Evolutionary conservation across 2,329 filamentous ascomycete genomes (phyloP).

Genomic region (Colletotrichum endophyticum): DNA sequence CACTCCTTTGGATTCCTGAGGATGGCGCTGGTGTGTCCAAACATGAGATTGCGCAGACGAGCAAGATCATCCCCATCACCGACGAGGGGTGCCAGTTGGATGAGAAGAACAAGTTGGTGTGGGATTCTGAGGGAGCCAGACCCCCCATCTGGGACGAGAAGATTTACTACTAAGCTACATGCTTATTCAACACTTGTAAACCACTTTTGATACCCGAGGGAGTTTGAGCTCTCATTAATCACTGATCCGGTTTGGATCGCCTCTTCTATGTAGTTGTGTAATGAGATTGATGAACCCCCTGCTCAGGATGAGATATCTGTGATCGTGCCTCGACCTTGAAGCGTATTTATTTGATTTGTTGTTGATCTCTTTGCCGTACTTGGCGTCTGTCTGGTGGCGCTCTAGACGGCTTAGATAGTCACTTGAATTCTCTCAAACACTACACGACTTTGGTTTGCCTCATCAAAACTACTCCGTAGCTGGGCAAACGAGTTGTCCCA

Average conservation of each 20-base stretch:
- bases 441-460: background rate
- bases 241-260: background rate
- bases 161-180: slow-evolving; percentile 42
- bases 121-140: slow-evolving; percentile 45
- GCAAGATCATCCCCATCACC: slow-evolving; percentile 76
- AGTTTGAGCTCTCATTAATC: slow-evolving; percentile 15
- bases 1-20: slow-evolving; percentile 84
- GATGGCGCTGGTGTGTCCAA: slow-evolving; percentile 76
- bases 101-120: slow-evolving; percentile 61
- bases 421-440: fast-evolving
- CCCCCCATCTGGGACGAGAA: slow-evolving; percentile 51
- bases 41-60: slow-evolving; percentile 78
- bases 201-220: slow-evolving; percentile 15
- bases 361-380: background rate
- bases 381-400: too few species aligned
- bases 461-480: background rate
- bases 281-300: background rate
- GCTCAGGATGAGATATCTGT: fast-evolving
- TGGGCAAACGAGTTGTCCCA: background rate
- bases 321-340: fast-evolving
- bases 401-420: background rate
- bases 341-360: background rate
- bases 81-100: slow-evolving; percentile 76
- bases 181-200: background rate
- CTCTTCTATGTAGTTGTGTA: background rate